These are phyloP conservation scores for Lentinula sp. DNA, from an alignment of 768 basidiomycete genomes.

Conservation along the genomic window DNA sequence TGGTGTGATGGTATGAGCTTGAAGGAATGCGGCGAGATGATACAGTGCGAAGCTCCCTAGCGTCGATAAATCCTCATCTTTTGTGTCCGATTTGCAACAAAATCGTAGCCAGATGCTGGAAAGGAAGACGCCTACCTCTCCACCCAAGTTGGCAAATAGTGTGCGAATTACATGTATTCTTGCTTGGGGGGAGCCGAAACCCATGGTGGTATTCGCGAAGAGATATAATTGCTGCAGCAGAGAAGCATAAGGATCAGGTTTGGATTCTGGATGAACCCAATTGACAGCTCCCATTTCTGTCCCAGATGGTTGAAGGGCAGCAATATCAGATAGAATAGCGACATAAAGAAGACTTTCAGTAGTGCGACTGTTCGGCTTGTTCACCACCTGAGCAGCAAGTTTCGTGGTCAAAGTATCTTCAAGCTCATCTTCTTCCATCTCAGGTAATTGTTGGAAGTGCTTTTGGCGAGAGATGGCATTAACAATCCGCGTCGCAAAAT, in stretches of 20 bases:
- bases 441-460: background rate
- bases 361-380: slow-evolving; percentile 53
- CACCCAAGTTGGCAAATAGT: slow-evolving; percentile 63
- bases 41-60: slow-evolving; percentile 40
- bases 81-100: slow-evolving; percentile 1
- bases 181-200: background rate
- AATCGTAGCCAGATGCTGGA: slow-evolving; percentile 56
- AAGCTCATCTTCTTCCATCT: background rate
- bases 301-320: slow-evolving; percentile 41
- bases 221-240: slow-evolving; percentile 63
- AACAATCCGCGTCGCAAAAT: background rate
- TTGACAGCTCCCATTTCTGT: background rate
- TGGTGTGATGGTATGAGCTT: slow-evolving; percentile 68
- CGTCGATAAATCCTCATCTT: slow-evolving; percentile 18
- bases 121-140: slow-evolving; percentile 76
- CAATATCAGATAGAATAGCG: slow-evolving; percentile 45
- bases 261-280: slow-evolving; percentile 11
- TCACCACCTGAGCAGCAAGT: background rate
- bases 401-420: background rate
- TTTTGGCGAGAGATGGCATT: background rate
- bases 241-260: slow-evolving; percentile 41
- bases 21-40: slow-evolving; percentile 77
- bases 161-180: background rate
- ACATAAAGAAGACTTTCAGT: slow-evolving; percentile 55
- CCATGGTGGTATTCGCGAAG: slow-evolving; percentile 39